Base-by-base conservation (phyloP, 108 stramenopile genomes). In the Stephanodiscus minutulus region DNA sequence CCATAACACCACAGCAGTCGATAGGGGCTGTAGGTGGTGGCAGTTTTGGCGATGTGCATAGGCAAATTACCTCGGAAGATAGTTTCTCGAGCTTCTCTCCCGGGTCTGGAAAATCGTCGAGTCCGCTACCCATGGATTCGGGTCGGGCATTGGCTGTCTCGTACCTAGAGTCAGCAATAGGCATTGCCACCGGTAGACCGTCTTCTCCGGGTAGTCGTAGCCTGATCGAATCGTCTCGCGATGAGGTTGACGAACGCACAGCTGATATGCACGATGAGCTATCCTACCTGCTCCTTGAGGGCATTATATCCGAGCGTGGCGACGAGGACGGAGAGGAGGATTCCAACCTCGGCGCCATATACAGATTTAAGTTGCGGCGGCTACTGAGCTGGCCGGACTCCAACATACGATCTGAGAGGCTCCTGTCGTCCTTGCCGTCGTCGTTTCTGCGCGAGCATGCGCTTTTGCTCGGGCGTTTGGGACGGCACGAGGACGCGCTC, bases 241-340 rank as follows among this genome's bases (percentile, higher is more conserved):
- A 77, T 61, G 74, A 86, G 17, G 35, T 70, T 24, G 79, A 83
- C 53, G 83, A 88, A 18, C 79, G 67, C 12, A 70, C 85, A 46
- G 78, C 92, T 10, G 86, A 92, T 24, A 85, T 91, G 72, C 95
- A 96, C 63, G 92, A 96, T 74, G 92, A 96, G 64, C 70, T 96
- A 11, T 79, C 86, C 33, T 90, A 83, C 56, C 76, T 94, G 25
- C 71, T 96, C 11, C 80, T 96, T 21, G 95, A 96, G 66, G 95
- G 92, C 17, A 84, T 96, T 11, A 91, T 96, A 62, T 79, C 88
- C 27, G 94, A 95, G 83, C 88, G 89, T 44, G 83, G 85, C 2
- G 90, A 91, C 63, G 79, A 83, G 47, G 63, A 71, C 13, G 56
- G 61, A 6, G 85, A 75, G 0, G 82, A 82, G 11, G 88, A 88